These are phyloP conservation scores for Eurotiales sp. DNA, from an alignment of 2,329 filamentous ascomycete genomes.

Conservation along the genomic window DNA sequence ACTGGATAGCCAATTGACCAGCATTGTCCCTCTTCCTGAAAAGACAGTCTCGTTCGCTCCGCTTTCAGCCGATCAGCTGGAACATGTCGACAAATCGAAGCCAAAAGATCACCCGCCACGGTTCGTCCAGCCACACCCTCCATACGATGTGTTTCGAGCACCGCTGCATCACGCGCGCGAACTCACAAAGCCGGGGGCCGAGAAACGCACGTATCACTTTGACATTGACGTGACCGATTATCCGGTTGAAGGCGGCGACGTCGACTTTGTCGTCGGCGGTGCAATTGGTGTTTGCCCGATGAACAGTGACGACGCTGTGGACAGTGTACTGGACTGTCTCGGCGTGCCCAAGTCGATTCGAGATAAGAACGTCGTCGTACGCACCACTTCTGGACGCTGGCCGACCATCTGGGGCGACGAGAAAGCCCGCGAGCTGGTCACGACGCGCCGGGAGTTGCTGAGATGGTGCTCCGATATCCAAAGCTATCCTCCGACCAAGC, in stretches of 20 bases:
- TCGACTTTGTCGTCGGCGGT: constrained; percentile 94
- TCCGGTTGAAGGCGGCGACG: constrained; percentile 69
- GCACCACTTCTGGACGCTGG: constrained; percentile 80
- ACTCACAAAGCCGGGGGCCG: constrained; percentile 79
- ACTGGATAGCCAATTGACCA: constrained; percentile 65
- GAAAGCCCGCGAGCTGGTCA: constrained; percentile 75
- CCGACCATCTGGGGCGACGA: constrained; percentile 98
- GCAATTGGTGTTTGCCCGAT: constrained; percentile 91
- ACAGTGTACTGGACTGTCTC: constrained; percentile 78
- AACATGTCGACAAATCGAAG: constrained; percentile 31
- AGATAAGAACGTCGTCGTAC: constrained; percentile 75
- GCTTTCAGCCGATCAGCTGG: constrained; percentile 31
- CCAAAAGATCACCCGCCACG: constrained; percentile 66
- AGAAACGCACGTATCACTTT: constrained; percentile 97
- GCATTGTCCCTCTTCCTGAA: constrained; percentile 67
- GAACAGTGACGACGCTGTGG: constrained; percentile 72
- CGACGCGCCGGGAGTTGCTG: constrained; percentile 84
- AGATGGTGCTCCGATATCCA: constrained; percentile 96
- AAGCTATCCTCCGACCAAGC: constrained; percentile 86
- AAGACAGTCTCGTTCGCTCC: constrained; percentile 65
- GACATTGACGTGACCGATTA: constrained; percentile 96
- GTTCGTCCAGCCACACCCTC: constrained; percentile 92
- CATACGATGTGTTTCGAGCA: constrained; percentile 88
- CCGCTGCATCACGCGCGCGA: constrained; percentile 80
- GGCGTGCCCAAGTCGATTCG: constrained; percentile 76